A percentile compares a stretch with the other conserved stretches of the same genome.
These are phyloP conservation scores for Mortierella sp. DNA, from an alignment of 371 early-diverging fungal genomes.

Conservation along the genomic window DNA sequence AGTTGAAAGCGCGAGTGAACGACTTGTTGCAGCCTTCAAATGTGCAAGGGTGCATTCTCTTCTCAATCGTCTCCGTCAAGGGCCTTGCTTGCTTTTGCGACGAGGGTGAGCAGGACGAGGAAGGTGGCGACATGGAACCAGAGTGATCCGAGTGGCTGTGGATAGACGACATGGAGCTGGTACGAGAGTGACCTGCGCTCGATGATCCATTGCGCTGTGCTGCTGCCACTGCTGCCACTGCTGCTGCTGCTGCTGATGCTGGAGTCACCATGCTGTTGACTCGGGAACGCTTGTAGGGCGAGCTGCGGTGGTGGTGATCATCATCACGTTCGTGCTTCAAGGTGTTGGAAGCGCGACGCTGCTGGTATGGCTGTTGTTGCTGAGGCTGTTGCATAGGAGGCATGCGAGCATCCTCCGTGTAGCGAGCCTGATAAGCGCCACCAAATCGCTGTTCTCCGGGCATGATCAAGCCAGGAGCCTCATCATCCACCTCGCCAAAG, in stretches of 20 bases:
- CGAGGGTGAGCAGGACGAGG: constrained; percentile 18
- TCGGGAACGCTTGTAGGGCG: constrained; percentile 14
- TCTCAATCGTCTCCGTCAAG: constrained; percentile 38
- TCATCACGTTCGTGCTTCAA: constrained; percentile 26
- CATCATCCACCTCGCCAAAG: constrained; percentile 15
- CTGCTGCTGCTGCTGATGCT: constrained; percentile 16
- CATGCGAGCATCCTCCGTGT: constrained; percentile 26
- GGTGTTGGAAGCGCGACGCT: constrained; percentile 11
- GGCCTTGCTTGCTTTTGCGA: constrained; percentile 17
- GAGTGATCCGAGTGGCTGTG: constrained; percentile 25
- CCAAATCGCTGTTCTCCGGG: constrained; percentile 1
- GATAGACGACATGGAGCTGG: constrained; percentile 38
- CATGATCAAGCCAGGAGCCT: constrained; percentile 9
- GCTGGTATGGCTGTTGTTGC: constrained; percentile 17
- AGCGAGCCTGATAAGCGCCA: constrained; percentile 2
- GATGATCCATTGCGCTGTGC: constrained; percentile 10
- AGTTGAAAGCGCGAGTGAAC: constrained; percentile 84
- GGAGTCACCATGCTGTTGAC: constrained; percentile 8
- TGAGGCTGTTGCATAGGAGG: constrained; percentile 19
- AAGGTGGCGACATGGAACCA: constrained; percentile 16
- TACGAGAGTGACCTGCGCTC: constrained; percentile 28
- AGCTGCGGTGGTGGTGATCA: constrained; percentile 2
- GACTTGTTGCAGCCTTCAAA: constrained; percentile 72
- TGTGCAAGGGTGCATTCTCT: constrained; percentile 56
- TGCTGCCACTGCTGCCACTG: constrained; percentile 16